Percentiles rank a stretch among this genome's conserved stretches.
phyloP scores from a whole-genome alignment of 495 filamentous ascomycete genomes.

The Cercophora newfieldiana region DNA sequence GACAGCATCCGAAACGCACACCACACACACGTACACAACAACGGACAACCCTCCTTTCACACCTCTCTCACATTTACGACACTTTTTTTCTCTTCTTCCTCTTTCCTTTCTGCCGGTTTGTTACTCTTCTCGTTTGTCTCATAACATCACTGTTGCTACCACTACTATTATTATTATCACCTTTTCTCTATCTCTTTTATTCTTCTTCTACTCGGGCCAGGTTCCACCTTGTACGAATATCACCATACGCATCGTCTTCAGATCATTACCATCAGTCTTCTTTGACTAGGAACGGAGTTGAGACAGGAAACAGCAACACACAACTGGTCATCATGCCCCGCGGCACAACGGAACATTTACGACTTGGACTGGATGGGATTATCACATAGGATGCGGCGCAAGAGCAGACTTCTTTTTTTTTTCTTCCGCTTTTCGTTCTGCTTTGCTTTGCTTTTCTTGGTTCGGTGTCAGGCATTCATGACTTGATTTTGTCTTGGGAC shows the following conservation, averaged over 20 bases:
- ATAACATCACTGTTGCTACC: background rate
- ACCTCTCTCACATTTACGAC: background rate
- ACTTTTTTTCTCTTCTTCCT: background rate
- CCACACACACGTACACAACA: background rate
- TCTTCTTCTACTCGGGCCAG: background rate
- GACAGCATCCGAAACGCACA: background rate
- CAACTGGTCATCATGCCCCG: background rate
- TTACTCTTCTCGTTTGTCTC: background rate
- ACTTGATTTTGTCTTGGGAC: background rate
- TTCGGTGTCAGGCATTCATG: background rate
- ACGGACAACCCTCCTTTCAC: background rate
- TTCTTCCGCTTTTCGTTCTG: background rate
- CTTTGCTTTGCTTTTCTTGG: slow-evolving; percentile 1
- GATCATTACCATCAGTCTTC: background rate
- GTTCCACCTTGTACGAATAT: background rate
- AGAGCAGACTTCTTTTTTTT: slow-evolving; percentile 6
- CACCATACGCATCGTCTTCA: background rate
- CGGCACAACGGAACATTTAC: background rate
- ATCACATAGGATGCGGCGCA: background rate
- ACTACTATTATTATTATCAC: background rate
- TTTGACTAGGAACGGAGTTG: too few species aligned
- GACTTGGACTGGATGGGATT: too few species aligned
- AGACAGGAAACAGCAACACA: background rate
- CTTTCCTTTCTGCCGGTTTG: background rate
- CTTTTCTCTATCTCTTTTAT: background rate